Percentiles rank a stretch among this genome's conserved stretches.
These are phyloP conservation scores for Leucosporidium scottii DNA, from an alignment of 768 basidiomycete genomes.

Conservation along the genomic window DNA sequence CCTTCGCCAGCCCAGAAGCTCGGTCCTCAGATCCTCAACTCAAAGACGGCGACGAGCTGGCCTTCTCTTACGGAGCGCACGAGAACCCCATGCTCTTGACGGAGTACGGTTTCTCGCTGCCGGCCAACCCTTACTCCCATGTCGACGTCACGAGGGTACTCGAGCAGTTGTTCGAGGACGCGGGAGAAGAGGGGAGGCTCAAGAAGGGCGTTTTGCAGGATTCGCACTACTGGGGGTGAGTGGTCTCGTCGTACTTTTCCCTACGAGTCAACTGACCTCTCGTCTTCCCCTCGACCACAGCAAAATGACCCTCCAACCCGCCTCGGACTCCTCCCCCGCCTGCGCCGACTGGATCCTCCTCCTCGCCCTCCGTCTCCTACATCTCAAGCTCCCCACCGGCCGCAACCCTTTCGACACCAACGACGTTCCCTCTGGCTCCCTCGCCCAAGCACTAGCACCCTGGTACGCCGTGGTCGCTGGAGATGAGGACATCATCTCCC, in stretches of 20 bases:
- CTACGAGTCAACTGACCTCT: background rate
- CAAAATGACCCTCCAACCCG: slow-evolving; percentile 32
- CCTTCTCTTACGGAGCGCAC: slow-evolving; percentile 72
- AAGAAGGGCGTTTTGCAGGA: slow-evolving; percentile 54
- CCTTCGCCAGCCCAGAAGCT: slow-evolving; percentile 21
- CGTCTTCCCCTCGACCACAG: slow-evolving; percentile 16
- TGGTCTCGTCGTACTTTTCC: slow-evolving; percentile 26
- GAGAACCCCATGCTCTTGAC: slow-evolving; percentile 67
- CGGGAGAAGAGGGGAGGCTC: slow-evolving; percentile 46
- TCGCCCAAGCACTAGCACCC: slow-evolving; percentile 8
- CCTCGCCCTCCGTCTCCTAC: slow-evolving; percentile 23
- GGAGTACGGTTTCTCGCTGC: slow-evolving; percentile 78
- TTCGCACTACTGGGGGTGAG: slow-evolving; percentile 79
- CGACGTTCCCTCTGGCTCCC: background rate
- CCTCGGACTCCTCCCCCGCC: slow-evolving; percentile 9
- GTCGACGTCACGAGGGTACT: slow-evolving; percentile 57
- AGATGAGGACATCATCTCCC: slow-evolving; percentile 34
- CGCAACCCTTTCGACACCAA: background rate
- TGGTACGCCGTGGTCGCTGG: slow-evolving; percentile 29
- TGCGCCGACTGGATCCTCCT: slow-evolving; percentile 24
- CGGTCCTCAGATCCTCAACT: slow-evolving; percentile 49
- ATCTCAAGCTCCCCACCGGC: slow-evolving; percentile 18
- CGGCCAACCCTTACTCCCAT: slow-evolving; percentile 39
- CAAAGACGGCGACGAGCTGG: slow-evolving; percentile 57
- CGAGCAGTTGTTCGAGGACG: slow-evolving; percentile 49